These are phyloP conservation scores for Madurella fahalii DNA, from an alignment of 2,329 filamentous ascomycete species.

Conservation along the genomic window DNA sequence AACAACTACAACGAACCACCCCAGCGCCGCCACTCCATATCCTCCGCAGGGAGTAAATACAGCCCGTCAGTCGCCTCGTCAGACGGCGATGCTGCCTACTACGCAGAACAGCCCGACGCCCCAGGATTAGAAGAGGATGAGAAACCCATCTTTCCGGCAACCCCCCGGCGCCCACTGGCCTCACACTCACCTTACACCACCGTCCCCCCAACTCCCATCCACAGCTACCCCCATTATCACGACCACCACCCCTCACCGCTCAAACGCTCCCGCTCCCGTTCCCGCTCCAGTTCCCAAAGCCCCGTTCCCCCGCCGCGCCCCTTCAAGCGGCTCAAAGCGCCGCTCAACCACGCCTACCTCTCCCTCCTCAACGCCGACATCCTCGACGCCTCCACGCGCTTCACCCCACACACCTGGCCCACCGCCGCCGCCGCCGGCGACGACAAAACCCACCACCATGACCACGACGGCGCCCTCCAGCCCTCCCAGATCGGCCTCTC, in stretches of 20 bases:
- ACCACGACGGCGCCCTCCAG: constrained; percentile 26
- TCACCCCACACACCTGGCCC: constrained; percentile 25
- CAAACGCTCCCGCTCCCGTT: constrained; percentile 13
- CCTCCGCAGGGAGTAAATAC: constrained; percentile 13
- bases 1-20: neutral
- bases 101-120: neutral
- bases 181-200: constrained; percentile 1
- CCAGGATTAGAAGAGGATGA: neutral
- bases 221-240: neutral
- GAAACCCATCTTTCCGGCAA: no score
- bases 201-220: constrained; percentile 11
- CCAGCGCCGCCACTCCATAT: constrained; percentile 4
- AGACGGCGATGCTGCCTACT: neutral
- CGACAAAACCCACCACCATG: neutral
- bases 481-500: constrained; percentile 63
- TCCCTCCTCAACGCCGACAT: constrained; percentile 55
- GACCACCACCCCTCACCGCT: constrained; percentile 9
- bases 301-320: constrained; percentile 22
- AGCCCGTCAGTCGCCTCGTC: constrained; percentile 4
- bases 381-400: constrained; percentile 44
- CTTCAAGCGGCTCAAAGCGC: constrained; percentile 43
- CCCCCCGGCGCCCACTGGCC: neutral
- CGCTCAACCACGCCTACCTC: constrained; percentile 46
- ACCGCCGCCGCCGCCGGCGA: neutral
- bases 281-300: neutral